A percentile compares a stretch with the other conserved stretches of the same genome.
These are phyloP conservation scores for Chrysoporthe cubensis DNA, from an alignment of 2,329 filamentous ascomycete species.

Conservation along the genomic window DNA sequence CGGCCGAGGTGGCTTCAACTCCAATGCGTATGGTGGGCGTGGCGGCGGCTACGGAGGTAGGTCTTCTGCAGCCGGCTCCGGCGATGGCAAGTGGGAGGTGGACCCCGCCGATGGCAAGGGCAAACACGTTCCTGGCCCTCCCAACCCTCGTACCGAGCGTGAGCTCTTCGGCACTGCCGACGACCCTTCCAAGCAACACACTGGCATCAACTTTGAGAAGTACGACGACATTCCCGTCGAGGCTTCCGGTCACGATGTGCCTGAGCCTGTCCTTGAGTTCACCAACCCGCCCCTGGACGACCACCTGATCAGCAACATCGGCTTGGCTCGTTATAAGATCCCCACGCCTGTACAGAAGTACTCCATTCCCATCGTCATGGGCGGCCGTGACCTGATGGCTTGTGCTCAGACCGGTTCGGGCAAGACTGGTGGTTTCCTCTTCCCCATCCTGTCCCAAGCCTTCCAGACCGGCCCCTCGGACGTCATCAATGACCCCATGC, in stretches of 20 bases:
- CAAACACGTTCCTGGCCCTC: slow-evolving; percentile 78
- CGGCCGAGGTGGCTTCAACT: slow-evolving; percentile 54
- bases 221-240: slow-evolving; percentile 99
- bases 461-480: slow-evolving; percentile 83
- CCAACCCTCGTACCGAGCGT: slow-evolving; percentile 88
- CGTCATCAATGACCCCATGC: slow-evolving; percentile 46
- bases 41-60: slow-evolving; percentile 57
- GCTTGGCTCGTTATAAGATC: slow-evolving; percentile 90
- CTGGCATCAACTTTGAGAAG: slow-evolving; percentile 99
- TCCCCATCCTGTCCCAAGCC: slow-evolving; percentile 97
- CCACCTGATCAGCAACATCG: slow-evolving; percentile 91
- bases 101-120: slow-evolving; percentile 63
- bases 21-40: slow-evolving; percentile 60
- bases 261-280: slow-evolving; percentile 88
- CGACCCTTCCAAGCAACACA: slow-evolving; percentile 93
- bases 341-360: slow-evolving; percentile 99
- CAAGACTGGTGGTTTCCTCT: slow-evolving; percentile 99
- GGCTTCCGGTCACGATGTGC: slow-evolving; percentile 90
- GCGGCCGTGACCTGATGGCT: slow-evolving; percentile 97
- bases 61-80: slow-evolving; percentile 85
- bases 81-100: slow-evolving; percentile 94
- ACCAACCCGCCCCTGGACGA: slow-evolving; percentile 94
- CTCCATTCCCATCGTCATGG: slow-evolving; percentile 98
- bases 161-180: slow-evolving; percentile 92
- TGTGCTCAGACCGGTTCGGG: slow-evolving; percentile 99